A percentile compares a stretch with the other conserved stretches of the same genome.
Conservation (phyloP, 305 asterid genomes). For the Fraxinus albicans region DNA sequence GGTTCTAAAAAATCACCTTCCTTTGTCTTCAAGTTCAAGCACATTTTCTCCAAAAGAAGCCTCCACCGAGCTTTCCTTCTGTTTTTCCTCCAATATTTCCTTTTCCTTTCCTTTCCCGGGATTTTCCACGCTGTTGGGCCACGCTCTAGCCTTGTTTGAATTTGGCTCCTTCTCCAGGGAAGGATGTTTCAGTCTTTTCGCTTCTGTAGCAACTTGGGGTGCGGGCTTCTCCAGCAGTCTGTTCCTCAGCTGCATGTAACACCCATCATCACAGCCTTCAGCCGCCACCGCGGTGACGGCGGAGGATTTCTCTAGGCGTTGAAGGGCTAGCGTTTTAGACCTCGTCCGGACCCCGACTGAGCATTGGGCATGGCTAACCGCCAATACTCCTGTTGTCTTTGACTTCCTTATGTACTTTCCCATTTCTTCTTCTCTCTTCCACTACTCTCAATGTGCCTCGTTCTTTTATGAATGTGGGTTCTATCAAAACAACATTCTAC, state of each 20-base stretch:
- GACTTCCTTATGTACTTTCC: constrained; percentile 31
- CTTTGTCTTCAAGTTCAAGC: constrained; percentile 25
- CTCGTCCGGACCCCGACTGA: constrained; percentile 38
- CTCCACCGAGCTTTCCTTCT: constrained; percentile 14
- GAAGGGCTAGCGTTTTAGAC: constrained; percentile 34
- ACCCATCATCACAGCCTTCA: constrained; percentile 21
- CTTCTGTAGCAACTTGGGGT: constrained; percentile 12
- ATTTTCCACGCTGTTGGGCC: background rate
- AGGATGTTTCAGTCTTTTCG: constrained; percentile 13
- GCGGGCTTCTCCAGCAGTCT: constrained; percentile 23
- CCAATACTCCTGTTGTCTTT: constrained; percentile 15
- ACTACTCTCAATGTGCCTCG: background rate
- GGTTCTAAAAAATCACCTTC: constrained; percentile 18
- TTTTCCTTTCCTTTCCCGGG: background rate
- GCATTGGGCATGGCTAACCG: constrained; percentile 18
- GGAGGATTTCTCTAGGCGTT: constrained; percentile 18
- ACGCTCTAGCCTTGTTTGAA: constrained; percentile 6
- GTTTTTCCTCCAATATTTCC: constrained; percentile 1
- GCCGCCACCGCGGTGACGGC: background rate
- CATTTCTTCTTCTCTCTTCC: constrained; percentile 6
- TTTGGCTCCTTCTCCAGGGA: background rate
- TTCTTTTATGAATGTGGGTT: background rate
- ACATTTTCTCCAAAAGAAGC: constrained; percentile 28
- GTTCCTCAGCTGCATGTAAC: constrained; percentile 37
- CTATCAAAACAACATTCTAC: background rate